Evolutionary conservation across 2,329 filamentous ascomycete genomes (phyloP), one percentile per base, ranked within the genome.

Genomic region (Claviceps paspali): DNA sequence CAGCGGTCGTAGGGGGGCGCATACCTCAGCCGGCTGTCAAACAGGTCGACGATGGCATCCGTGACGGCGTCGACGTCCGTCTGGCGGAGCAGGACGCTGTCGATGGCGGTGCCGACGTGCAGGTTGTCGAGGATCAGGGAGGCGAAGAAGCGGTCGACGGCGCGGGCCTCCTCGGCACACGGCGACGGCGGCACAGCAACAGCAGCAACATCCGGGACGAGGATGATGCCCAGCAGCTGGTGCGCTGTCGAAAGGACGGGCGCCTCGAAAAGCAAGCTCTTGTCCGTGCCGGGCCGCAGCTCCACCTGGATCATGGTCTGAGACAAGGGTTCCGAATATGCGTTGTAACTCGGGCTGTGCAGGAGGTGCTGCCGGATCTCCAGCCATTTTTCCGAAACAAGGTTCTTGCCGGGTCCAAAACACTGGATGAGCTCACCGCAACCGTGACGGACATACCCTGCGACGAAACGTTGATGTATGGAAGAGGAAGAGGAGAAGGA

Each of bases 21-120:
- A 36, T 52, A 50, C 34, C 50, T 43, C 11, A 53, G 45, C 21
- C 41, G 38, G 6, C 29, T 32, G 35, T 53, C 49, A 31, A 53
- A 53, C 8, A 51, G 39, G 12, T 45, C 35, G 10, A 45, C 41
- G 15, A 47, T 40, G 17, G 35, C 17, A 6, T 45, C 43, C 10
- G 37, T 43, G 21, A 34, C 29, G 10, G 17, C 18, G 2, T 40
- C 28, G 5, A 26, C 9, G 9, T 38, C 30, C 15, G 29, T 10
- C 7, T 19, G 5, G 5, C 12, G 12, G 2, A 41, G 31, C n/a
- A 36, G 5, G 8, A 12, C 8, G 3, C 14, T 19, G 18, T 39
- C 33, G 2, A 36, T 21, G 2, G 29, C 18, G 2, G 31, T 36
- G 15, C 32, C 36, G 11, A 38, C 17, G 6, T n/a, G 23, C 15